Base-by-base conservation (phyloP, 768 basidiomycete species). In the Steccherinum ochraceum region DNA sequence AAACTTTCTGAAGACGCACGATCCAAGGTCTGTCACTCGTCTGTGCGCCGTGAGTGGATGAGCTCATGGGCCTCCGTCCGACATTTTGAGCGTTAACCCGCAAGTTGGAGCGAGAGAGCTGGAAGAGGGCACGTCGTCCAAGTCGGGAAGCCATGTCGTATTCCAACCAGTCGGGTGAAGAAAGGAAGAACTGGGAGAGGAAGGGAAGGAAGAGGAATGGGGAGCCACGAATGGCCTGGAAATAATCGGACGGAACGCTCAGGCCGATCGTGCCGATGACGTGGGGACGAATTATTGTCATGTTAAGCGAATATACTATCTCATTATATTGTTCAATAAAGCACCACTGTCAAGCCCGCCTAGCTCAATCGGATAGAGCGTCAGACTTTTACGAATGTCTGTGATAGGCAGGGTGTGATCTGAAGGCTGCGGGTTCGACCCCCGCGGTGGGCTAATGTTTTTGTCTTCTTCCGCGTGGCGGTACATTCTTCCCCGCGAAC, bases 341-440 rank as follows among this genome's bases (percentile, higher is more conserved):
- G n/a, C n/a, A n/a, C n/a, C n/a, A n/a, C 30, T 35, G 30, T 35
- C 30, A 35, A 35, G 30, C 76, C 78, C 73, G 76, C 76, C 76
- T 78, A 79, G 78, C 76, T 79, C 78, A 78, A 78, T 78, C 75
- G 76, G 76, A 78, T 79, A 78, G 77, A 79, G 76, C 76, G 76
- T 78, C 76, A 79, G 76, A 78, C 76, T 78, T 74, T 78, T 79
- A 79, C 52, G 41, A 19, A n/a, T 11, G 7, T 11, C 41, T 43
- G 41, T 7, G 16, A 35, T 16, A 16, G 41, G n/a, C 41, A 20
- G 10, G 12, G 40, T 43, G 40, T 11, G 12, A 84, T 84, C 83
- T 84, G 80, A 84, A 84, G 83, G 83, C 79, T 84, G 83, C 83
- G 83, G 81, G 83, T 84, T 84, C 83, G 83, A 84, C 75, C 82